Base-by-base conservation (phyloP, 1,284 basidiomycete species). In the Ganoderma boninense region DNA sequence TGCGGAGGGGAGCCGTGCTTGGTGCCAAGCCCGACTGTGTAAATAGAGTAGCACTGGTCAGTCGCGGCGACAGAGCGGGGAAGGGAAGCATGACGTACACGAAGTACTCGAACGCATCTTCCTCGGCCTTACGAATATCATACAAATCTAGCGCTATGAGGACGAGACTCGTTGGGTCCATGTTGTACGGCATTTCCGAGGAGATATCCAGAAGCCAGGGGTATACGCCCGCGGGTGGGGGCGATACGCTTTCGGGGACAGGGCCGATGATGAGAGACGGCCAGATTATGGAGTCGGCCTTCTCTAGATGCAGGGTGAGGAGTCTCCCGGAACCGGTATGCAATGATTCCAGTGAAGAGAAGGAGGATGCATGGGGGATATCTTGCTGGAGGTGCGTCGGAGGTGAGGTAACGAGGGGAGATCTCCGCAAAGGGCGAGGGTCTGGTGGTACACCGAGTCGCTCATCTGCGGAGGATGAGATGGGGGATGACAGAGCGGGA, bases 141-240 rank as follows among this genome's bases (percentile, higher is more conserved):
- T 87, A 85, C 64, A 90, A 77, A 74, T 94, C 93, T 59, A 93
- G 82, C 8, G 86, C 92, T 67, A 89, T 85, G 64, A 94, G 80
- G 2, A 90, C 88, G 32, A 95, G 81, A 78, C 92, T 94, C 16
- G 93, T 94, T 2, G 93, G 90, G 77, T 95, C 92, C 90, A 94
- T 93, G 74, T 94, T 93, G 75, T 92, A 94, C 74, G 86, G 85
- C 65, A 87, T 84, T 69, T 91, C 90, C 29, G 84, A 80, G 49
- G 88, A 87, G 56, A 84, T 77, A 70, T 85, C 86, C 40, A 84
- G 79, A 65, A 88, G 84, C 73, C 87, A 84, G 0, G 90, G 88
- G 68, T 88, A 87, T 11, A 86, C 78, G 68, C 79, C 69, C 38
- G 70, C 57, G 16, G 71, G 65, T 5, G 71, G 82, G 6, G 89